A percentile compares a stretch with the other conserved stretches of the same genome.
Evolutionary conservation across 345 rosid species (phyloP).

Genomic region (Barbarea vulgaris): DNA sequence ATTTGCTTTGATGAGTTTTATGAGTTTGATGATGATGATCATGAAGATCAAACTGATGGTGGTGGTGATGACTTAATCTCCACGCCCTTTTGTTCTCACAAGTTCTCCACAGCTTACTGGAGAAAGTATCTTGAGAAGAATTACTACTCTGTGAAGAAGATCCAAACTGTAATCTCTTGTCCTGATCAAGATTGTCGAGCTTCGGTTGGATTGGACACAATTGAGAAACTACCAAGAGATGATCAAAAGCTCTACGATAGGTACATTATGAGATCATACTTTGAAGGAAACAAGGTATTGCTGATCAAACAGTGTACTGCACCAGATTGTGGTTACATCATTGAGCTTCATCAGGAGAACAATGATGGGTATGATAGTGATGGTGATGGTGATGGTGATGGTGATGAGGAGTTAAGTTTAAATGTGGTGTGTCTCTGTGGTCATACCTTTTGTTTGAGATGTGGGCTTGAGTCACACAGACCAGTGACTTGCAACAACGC

Average conservation of each 20-base stretch:
- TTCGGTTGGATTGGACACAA: slow-evolving; percentile 30
- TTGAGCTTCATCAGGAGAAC: neutral
- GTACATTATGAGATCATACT: slow-evolving; percentile 16
- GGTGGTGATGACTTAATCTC: slow-evolving; percentile 12
- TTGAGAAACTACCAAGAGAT: neutral
- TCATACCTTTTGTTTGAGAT: slow-evolving; percentile 34
- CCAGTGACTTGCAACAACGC: slow-evolving; percentile 43
- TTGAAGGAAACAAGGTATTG: neutral
- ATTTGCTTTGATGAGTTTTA: neutral
- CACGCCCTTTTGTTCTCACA: slow-evolving; percentile 33
- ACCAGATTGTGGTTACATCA: slow-evolving; percentile 2
- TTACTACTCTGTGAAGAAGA: neutral
- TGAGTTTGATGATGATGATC: slow-evolving; percentile 1
- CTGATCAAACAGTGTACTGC: slow-evolving; percentile 33
- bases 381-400: neutral
- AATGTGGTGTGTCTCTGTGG: slow-evolving; percentile 36
- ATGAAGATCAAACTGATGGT: neutral
- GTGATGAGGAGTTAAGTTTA: neutral
- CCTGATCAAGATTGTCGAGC: slow-evolving; percentile 18
- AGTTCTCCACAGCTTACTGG: slow-evolving; percentile 23
- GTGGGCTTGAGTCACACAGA: slow-evolving; percentile 30
- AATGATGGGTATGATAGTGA: neutral
- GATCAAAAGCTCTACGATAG: slow-evolving; percentile 9
- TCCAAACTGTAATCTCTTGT: slow-evolving; percentile 9
- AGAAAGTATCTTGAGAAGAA: slow-evolving; percentile 10